Base-by-base conservation (phyloP, 805 yeast genomes). In the Barnettozyma vustinii region DNA sequence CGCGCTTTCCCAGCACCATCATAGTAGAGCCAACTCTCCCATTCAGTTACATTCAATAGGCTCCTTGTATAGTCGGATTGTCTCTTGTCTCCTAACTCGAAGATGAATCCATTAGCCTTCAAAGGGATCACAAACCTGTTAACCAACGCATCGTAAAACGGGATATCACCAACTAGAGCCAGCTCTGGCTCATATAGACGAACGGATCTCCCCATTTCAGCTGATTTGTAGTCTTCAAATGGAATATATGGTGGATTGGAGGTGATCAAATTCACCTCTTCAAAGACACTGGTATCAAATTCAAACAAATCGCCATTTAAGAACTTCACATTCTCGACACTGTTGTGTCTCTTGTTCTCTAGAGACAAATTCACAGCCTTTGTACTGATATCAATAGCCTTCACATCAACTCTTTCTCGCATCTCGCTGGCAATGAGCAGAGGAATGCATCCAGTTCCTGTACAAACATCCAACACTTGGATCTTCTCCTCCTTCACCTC, bases 171-270 rank as follows among this genome's bases (percentile, higher is more conserved):
- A 2, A 86, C 65, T n/a, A 92, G 69, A 0, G 98, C 98, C 16
- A 79, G 61, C 23, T 61, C 57, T 0, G 99, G 98, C 66, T 92
- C 99, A 63, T 76, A 83, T 12, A 65, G 37, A 37, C 75, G 67
- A 0, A 92, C 98, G 0, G 96, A 84, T 41, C 58, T 61, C 49
- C 81, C 85, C 0, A 81, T 78, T 9, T 42, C 49, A 10, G 75
- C 65, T 4, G 64, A 57, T 9, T 52, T 52, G 57, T 76, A 76
- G 43, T 82, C 81, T 0, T 53, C 42, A 2, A 27, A 8, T 0
- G 87, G 80, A 6, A 91, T 83, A 60, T 92, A 92, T 0, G 99
- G 99, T 1, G 99, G 99, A 57, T 92, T 92, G n/a, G 96, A 79
- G 0, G 83, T 75, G 1, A 94, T 60, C 3, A 92, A 47, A 50